These are phyloP conservation scores for Apophysomyces sp. DNA, from an alignment of 371 early-diverging fungal genomes.

Conservation along the genomic window DNA sequence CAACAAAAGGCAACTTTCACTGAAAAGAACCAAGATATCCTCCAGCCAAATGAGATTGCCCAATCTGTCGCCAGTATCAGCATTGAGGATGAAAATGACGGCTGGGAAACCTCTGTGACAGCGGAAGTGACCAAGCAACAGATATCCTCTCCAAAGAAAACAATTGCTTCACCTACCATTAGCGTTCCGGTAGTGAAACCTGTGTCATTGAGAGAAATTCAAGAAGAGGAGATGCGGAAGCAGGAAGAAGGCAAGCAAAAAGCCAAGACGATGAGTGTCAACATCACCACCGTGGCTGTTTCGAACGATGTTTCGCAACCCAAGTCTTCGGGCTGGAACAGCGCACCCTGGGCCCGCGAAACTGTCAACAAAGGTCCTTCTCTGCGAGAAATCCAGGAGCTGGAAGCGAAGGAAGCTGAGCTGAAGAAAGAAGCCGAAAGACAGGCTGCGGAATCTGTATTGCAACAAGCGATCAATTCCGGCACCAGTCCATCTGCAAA, in stretches of 20 bases:
- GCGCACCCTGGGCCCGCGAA: conserved; percentile 41
- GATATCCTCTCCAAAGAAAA: not conserved
- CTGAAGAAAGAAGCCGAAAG: conserved; percentile 37
- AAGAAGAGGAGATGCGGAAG: conserved; percentile 45
- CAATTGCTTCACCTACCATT: not conserved
- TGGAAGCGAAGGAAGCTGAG: conserved; percentile 60
- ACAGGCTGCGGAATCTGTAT: conserved; percentile 17
- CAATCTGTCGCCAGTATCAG: conserved; percentile 25
- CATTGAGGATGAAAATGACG: conserved; percentile 14
- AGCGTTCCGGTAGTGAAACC: conserved; percentile 19
- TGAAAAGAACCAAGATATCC: not conserved
- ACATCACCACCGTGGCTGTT: not conserved
- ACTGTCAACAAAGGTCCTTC: conserved; percentile 44
- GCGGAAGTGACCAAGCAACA: not conserved
- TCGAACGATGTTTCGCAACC: not conserved
- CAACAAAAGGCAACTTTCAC: not conserved
- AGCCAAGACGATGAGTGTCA: not conserved
- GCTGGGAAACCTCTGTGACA: not conserved
- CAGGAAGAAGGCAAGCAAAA: conserved; percentile 33
- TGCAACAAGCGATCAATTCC: not conserved
- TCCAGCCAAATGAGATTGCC: conserved; percentile 5
- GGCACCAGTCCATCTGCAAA: conserved; percentile 17
- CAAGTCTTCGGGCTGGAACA: conserved; percentile 15
- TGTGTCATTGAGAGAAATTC: conserved; percentile 48
- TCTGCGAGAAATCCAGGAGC: conserved; percentile 65